Conservation (phyloP, 192 early-diverging fungal genomes). For the Backusella parvicylindrica region DNA sequence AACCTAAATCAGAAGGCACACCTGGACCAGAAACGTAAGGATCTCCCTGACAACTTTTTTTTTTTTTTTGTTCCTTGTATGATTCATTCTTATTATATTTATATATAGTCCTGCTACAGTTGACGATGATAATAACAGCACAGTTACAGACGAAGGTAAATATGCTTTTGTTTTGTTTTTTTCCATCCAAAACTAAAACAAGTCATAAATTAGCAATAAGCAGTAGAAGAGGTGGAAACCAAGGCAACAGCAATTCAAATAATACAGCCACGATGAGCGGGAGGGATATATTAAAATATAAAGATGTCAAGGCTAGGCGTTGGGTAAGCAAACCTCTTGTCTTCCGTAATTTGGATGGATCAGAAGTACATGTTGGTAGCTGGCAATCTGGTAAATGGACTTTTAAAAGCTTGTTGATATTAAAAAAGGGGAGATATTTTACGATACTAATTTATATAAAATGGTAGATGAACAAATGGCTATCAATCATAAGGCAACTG, state of each 20-base stretch:
- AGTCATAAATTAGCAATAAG: background rate
- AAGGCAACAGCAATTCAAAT: background rate
- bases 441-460: background rate
- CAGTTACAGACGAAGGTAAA: conserved; percentile 13
- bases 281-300: conserved; percentile 19
- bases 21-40: conserved; percentile 4
- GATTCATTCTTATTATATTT: background rate
- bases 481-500: conserved; percentile 24
- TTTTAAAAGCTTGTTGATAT: background rate
- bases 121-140: conserved; percentile 4
- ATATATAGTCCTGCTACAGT: background rate
- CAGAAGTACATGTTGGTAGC: conserved; percentile 1
- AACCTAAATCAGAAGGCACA: conserved; percentile 7
- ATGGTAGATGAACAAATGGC: conserved; percentile 18
- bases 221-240: background rate
- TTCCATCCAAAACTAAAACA: background rate
- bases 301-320: conserved; percentile 8
- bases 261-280: background rate
- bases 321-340: conserved; percentile 12
- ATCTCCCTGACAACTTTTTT: background rate
- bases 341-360: conserved; percentile 18
- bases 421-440: too few relatives aligned
- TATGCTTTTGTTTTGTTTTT: background rate
- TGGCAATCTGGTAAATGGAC: conserved; percentile 18
- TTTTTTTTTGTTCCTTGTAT: background rate